Conservation (phyloP, 129 eudicot species). For the Oenanthe sinensis region DNA sequence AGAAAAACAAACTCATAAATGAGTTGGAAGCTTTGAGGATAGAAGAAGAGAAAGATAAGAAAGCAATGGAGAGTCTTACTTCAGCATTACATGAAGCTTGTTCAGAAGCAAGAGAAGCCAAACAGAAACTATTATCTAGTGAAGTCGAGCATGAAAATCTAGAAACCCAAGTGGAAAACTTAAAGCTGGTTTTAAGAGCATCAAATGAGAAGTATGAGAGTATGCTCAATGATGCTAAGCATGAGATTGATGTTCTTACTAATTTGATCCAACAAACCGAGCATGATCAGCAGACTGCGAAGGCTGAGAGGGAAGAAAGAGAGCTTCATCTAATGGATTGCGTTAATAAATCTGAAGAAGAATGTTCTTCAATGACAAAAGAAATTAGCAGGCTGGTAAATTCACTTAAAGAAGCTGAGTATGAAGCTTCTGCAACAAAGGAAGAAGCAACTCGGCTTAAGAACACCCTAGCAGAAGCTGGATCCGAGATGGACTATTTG, state of each 20-base stretch:
- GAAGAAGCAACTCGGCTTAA: slow-evolving; percentile 53
- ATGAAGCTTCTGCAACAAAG: slow-evolving; percentile 45
- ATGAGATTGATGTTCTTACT: slow-evolving; percentile 61
- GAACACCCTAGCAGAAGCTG: slow-evolving; percentile 51
- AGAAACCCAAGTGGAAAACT: slow-evolving; percentile 68
- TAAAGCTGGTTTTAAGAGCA: slow-evolving; percentile 54
- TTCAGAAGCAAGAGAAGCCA: slow-evolving; percentile 74
- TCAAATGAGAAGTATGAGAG: slow-evolving; percentile 73
- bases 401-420: slow-evolving; percentile 49
- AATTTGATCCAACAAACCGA: slow-evolving; percentile 46
- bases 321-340: slow-evolving; percentile 40
- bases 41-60: slow-evolving; percentile 89
- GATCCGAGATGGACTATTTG: slow-evolving; percentile 51
- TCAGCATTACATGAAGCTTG: slow-evolving; percentile 93
- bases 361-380: slow-evolving; percentile 40
- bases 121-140: slow-evolving; percentile 52
- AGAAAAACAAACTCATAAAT: slow-evolving; percentile 63
- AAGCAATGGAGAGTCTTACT: slow-evolving; percentile 88
- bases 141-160: slow-evolving; percentile 59
- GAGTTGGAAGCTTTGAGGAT: slow-evolving; percentile 60
- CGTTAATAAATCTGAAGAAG: slow-evolving; percentile 44
- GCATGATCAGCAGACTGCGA: slow-evolving; percentile 33
- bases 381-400: slow-evolving; percentile 39
- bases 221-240: slow-evolving; percentile 74
- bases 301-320: slow-evolving; percentile 68